Percentiles rank a stretch among this genome's conserved stretches.
Evolutionary conservation across 176 grass and related monocot genomes (phyloP).

Genomic region (Thalia dealbata): DNA sequence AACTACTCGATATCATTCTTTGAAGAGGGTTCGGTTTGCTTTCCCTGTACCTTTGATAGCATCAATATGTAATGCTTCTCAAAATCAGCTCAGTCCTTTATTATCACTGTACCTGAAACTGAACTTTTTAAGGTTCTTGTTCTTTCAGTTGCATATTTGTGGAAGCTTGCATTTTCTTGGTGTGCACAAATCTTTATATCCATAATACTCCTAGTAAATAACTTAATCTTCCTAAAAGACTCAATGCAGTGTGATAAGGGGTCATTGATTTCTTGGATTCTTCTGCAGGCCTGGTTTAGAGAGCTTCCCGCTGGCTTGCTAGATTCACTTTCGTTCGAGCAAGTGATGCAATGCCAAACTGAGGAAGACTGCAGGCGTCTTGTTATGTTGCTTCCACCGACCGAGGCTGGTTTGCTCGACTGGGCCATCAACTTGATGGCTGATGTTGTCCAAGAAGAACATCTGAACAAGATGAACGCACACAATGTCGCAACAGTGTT

Average conservation of each 20-base stretch:
- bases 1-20: too few relatives aligned
- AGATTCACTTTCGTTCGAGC: constrained; percentile 56
- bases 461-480: constrained; percentile 73
- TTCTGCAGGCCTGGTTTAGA: constrained; percentile 77
- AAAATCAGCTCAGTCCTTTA: too few relatives aligned
- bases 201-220: too few relatives aligned
- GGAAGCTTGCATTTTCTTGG: too few relatives aligned
- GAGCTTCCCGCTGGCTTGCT: constrained; percentile 53
- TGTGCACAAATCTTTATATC: too few relatives aligned
- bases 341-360: constrained; percentile 75
- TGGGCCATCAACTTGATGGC: constrained; percentile 89
- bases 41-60: too few relatives aligned
- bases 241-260: background rate
- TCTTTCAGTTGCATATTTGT: too few relatives aligned
- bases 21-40: too few relatives aligned
- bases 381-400: constrained; percentile 35
- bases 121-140: too few relatives aligned
- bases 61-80: too few relatives aligned
- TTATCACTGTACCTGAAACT: too few relatives aligned
- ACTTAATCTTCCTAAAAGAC: background rate
- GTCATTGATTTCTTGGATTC: constrained; percentile 9
- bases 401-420: constrained; percentile 58
- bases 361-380: constrained; percentile 52
- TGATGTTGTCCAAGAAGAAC: constrained; percentile 69
- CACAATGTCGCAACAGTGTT: constrained; percentile 75